Evolutionary conservation across 2,329 filamentous ascomycete genomes (phyloP), one percentile per base, ranked within the genome.

Genomic region (Leptographium wingfieldii): DNA sequence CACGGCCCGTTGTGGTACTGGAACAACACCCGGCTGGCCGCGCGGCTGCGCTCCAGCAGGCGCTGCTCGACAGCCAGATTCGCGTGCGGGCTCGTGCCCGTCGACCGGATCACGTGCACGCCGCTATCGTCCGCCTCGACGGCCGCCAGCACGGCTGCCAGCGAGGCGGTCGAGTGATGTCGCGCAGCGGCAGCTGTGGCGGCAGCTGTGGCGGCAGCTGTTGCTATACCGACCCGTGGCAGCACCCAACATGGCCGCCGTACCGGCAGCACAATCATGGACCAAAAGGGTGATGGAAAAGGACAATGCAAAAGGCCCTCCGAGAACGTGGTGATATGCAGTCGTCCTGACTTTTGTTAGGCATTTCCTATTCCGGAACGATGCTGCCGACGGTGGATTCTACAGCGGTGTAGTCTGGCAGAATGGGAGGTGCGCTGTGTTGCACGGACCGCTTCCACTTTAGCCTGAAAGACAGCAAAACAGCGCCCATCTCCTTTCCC

Each of bases 1-100:
- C 89, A 91, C 0, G 92, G 91, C 46, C 83, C 74, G 73, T 99
- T 97, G 67, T 84, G 82, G 75, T 97, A 99, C 57, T 96, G 81
- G 60, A 97, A 88, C 2, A 97, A 81, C 57, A 97, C 73, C 16
- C 82, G 86, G 14, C 90, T 90, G 62, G 87, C 81, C 7, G 83
- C 77, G 1, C 85, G 81, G 0, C 87, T 86, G 59, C 84, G 83
- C 67, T 89, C 84, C 9, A 97, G 82, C 35, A 99, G 84, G 71
- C 89, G 86, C 71, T 97, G 90, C 76, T 99, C 94, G 67, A 96
- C 86, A 38, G 92, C 91, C 61, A 99, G 88, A 73, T 99, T 99
- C 67, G 95, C 76, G 71, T 87, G 92, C 5, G 94, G 91, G 69
- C 95, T 82, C 57, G 73, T 75, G 59, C 83, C 87, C 62, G 74